Percentiles rank a stretch among this genome's conserved stretches.
Evolutionary conservation across 1,139 yeast species (phyloP).

Genomic region (Schizosaccharomyces versatilis): DNA sequence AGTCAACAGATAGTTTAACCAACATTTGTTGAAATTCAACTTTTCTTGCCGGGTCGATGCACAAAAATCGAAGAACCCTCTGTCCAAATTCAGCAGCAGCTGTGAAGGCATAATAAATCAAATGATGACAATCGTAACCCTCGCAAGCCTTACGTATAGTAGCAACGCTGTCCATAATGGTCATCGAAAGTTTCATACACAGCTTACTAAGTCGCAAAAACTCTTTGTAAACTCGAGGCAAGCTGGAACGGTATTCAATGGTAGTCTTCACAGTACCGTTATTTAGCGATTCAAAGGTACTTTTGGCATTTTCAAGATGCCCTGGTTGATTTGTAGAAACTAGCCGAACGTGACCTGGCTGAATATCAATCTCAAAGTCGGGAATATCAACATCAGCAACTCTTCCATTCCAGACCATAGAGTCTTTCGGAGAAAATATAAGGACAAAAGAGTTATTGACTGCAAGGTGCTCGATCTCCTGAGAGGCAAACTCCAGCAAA

Average conservation of each 20-base stretch:
- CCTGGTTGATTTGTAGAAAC: constrained; percentile 42
- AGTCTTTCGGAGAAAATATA: constrained; percentile 59
- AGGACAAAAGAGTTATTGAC: constrained; percentile 28
- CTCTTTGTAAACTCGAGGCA: constrained; percentile 55
- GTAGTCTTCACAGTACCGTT: constrained; percentile 31
- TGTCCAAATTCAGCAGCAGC: constrained; percentile 73
- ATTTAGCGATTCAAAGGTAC: constrained; percentile 27
- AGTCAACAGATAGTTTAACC: constrained; percentile 57
- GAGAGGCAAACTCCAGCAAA: constrained; percentile 19
- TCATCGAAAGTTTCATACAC: constrained; percentile 46
- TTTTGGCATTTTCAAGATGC: constrained; percentile 25
- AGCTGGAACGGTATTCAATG: constrained; percentile 46
- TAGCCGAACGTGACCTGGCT: constrained; percentile 48
- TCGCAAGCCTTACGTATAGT: constrained; percentile 29
- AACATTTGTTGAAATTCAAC: constrained; percentile 51
- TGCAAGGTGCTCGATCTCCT: constrained; percentile 23
- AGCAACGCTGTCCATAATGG: constrained; percentile 43
- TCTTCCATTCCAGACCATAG: constrained; percentile 79
- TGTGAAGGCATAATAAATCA: constrained; percentile 52
- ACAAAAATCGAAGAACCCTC: constrained; percentile 20
- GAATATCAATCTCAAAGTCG: constrained; percentile 22
- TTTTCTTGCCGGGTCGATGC: constrained; percentile 40
- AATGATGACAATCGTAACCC: constrained; percentile 45
- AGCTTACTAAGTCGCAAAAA: constrained; percentile 42
- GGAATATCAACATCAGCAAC: constrained; percentile 37